phyloP scores from a whole-genome alignment of 2,329 filamentous ascomycete species.

The Periconia sp. region DNA sequence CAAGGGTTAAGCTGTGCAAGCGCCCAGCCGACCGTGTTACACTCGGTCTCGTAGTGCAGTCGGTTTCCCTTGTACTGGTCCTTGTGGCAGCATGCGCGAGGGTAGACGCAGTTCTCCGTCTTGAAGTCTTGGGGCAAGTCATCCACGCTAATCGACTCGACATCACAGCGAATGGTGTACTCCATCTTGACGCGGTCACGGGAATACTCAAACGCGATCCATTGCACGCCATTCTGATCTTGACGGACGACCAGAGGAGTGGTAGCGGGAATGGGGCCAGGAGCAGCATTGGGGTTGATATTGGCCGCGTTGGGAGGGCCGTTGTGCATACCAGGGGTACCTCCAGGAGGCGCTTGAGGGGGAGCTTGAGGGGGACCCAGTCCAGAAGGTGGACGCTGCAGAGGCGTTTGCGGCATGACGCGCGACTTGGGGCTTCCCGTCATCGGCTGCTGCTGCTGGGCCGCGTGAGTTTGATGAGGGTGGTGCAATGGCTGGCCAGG shows the following conservation, averaged over 20 bases:
- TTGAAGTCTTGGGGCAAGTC: slow-evolving; percentile 87
- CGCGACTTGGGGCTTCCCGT: slow-evolving; percentile 59
- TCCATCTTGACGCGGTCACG: slow-evolving; percentile 98
- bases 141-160: slow-evolving; percentile 93
- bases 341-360: slow-evolving; percentile 44
- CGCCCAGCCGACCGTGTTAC: slow-evolving; percentile 99
- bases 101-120: slow-evolving; percentile 97
- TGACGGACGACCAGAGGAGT: slow-evolving; percentile 92
- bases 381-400: slow-evolving; percentile 61
- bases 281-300: slow-evolving; percentile 86
- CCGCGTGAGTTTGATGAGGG: slow-evolving; percentile 45
- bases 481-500: slow-evolving; percentile 44
- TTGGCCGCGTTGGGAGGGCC: slow-evolving; percentile 48
- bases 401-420: slow-evolving; percentile 49
- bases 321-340: slow-evolving; percentile 45
- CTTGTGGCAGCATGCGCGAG: slow-evolving; percentile 89
- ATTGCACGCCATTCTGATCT: slow-evolving; percentile 95
- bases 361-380: slow-evolving; percentile 44
- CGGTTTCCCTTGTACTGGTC: slow-evolving; percentile 96
- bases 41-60: slow-evolving; percentile 95
- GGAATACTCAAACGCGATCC: slow-evolving; percentile 98
- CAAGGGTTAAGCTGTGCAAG: slow-evolving; percentile 90
- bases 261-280: slow-evolving; percentile 93
- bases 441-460: slow-evolving; percentile 60
- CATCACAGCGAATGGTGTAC: slow-evolving; percentile 97